Base-by-base conservation (phyloP, 2,329 filamentous ascomycete species). In the Trichoderma afroharzianum region DNA sequence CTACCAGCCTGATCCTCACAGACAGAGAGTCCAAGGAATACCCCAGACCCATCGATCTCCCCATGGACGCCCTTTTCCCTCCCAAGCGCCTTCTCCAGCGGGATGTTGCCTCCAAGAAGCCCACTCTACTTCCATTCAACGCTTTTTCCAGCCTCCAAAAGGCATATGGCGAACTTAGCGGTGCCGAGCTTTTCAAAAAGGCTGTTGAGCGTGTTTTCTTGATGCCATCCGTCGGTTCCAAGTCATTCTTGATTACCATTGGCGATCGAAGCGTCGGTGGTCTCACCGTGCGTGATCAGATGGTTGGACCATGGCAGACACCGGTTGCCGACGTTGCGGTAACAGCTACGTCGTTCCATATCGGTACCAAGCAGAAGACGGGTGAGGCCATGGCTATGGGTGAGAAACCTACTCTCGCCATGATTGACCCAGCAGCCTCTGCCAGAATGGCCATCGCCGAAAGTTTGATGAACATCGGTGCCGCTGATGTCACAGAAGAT, bases 311-410 rank as follows among this genome's bases (percentile, higher is more conserved):
- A 64, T 98, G 95, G 95, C 96, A 98, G 80, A 93, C 91, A 14
- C 96, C 96, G 3, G 94, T 98, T 15, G 91, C 96, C 4, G 95
- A 99, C 80, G 95, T 97, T 62, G 95, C 94, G 3, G 95, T 98
- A 28, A 98, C 95, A 26, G 90, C 93, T 0, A 95, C 93, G 0
- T 92, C 93, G 3, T 90, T 97, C 76, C 88, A 90, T 61, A 78
- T 88, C 8, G 86, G 85, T 18, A 84, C 87, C 18, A 93, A 91
- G 72, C 87, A 92, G 62, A 91, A 88, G 77, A 93, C 91, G 32
- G 96, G 96, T 75, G 96, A 98, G 81, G 95, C 95, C n/a, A 97
- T 98, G 93, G 92, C 94, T 1, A 97, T 97, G 92, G 96, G 96
- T 39, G 95, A 98, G 82, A 96, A 93, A 82, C 93, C 95, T 55